Evolutionary conservation across 331 rosid genomes (phyloP).

Genomic region (Rosa hybrid): DNA sequence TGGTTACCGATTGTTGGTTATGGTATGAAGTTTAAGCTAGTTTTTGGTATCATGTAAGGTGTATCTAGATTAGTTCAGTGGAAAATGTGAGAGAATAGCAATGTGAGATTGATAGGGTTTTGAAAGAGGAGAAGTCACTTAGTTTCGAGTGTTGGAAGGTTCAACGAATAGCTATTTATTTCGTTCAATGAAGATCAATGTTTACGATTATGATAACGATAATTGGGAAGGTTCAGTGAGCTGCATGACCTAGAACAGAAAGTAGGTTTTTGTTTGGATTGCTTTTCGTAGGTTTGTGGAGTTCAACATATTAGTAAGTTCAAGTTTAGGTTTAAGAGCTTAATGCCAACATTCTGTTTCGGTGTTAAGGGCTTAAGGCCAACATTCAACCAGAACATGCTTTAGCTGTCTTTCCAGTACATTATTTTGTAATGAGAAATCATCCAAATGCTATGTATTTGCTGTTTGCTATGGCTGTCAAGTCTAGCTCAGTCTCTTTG

Average conservation of each 20-base stretch:
- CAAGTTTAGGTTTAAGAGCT: not conserved
- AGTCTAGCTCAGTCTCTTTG: not conserved
- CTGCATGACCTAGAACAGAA: not conserved
- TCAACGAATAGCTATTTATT: not conserved
- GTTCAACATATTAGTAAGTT: too few relatives aligned
- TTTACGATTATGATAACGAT: not conserved
- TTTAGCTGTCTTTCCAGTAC: not conserved
- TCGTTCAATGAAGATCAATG: not conserved
- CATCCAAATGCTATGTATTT: not conserved
- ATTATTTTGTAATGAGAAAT: not conserved
- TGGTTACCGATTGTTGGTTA: not conserved
- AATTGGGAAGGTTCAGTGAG: not conserved
- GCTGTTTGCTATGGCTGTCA: not conserved
- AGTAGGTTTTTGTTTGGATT: not conserved
- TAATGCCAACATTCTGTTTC: not conserved
- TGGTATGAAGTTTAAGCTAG: not conserved
- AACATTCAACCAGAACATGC: not conserved
- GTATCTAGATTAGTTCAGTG: not conserved
- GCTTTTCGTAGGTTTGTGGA: not conserved
- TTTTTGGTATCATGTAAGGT: not conserved
- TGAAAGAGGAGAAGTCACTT: not conserved
- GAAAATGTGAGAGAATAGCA: not conserved
- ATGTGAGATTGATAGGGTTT: not conserved
- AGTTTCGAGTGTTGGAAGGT: slow-evolving; percentile 1
- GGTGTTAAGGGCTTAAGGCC: not conserved